phyloP scores from a whole-genome alignment of 352 stramenopile genomes.

The Aphanomyces stellatus region DNA sequence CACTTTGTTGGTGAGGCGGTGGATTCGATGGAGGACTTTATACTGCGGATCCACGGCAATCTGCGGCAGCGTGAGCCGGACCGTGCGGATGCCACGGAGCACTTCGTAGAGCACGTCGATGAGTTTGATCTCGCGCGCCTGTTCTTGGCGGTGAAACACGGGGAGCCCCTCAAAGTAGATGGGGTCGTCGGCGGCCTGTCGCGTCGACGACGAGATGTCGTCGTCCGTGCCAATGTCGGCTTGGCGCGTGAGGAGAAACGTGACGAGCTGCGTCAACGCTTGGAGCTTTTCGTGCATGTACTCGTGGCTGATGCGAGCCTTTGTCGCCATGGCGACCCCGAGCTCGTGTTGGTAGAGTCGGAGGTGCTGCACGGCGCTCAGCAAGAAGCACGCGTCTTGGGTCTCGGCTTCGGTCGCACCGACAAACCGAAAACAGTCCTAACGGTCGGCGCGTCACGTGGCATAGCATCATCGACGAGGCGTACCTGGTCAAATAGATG shows the following conservation, averaged over 20 bases:
- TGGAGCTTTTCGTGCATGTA: not conserved
- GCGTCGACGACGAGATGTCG: not conserved
- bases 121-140: constrained; percentile 10
- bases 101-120: constrained; percentile 17
- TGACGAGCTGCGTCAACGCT: not conserved
- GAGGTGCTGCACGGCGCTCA: constrained; percentile 4
- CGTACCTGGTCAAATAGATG: constrained; percentile 6
- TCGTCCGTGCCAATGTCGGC: not conserved
- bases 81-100: not conserved
- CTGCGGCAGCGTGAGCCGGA: not conserved
- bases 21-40: constrained; percentile 18
- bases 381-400: constrained; percentile 7
- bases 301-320: constrained; percentile 2
- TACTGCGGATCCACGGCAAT: not conserved
- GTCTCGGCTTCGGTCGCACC: constrained; percentile 5
- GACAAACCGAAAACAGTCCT: constrained; percentile 19
- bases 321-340: not conserved
- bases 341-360: not conserved
- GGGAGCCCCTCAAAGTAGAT: not conserved
- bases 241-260: not conserved
- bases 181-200: not conserved
- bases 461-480: not conserved
- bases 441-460: not conserved
- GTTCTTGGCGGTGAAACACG: not conserved
- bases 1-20: constrained; percentile 15